Percentiles rank a stretch among this genome's conserved stretches.
Evolutionary conservation across 108 stramenopile genomes (phyloP).

Genomic region (Epipyxis sp.): DNA sequence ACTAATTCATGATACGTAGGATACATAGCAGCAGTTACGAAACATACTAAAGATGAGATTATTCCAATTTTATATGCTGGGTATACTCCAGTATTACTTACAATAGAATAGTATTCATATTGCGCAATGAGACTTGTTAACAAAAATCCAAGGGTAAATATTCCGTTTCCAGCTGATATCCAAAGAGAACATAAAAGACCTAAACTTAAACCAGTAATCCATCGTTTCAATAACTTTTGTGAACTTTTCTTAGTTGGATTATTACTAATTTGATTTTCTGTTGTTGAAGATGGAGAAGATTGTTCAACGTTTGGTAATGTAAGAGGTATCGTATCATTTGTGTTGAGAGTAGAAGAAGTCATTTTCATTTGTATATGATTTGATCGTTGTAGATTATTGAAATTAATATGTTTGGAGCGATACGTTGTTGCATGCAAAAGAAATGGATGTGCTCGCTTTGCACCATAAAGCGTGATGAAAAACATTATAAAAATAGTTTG

Average conservation of each 20-base stretch:
- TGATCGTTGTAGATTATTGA: too few species aligned
- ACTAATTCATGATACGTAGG: slow-evolving; percentile 33
- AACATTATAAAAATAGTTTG: too few species aligned
- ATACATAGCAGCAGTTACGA: slow-evolving; percentile 61
- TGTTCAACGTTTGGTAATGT: too few species aligned
- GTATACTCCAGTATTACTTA: slow-evolving; percentile 80
- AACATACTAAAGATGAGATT: slow-evolving; percentile 74
- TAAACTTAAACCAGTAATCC: slow-evolving; percentile 67
- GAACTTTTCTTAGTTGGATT: neutral
- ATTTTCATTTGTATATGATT: too few species aligned
- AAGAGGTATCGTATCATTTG: too few species aligned
- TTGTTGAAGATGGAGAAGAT: too few species aligned
- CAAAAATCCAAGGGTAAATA: slow-evolving; percentile 80
- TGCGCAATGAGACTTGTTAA: slow-evolving; percentile 72
- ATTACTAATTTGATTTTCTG: too few species aligned
- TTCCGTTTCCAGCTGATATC: slow-evolving; percentile 84
- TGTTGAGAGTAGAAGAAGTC: too few species aligned
- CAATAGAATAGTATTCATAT: slow-evolving; percentile 93
- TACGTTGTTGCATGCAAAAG: too few species aligned
- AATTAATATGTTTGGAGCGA: too few species aligned
- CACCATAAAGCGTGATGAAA: too few species aligned
- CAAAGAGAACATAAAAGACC: slow-evolving; percentile 73
- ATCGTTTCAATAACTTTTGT: slow-evolving; percentile 2
- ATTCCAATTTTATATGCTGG: slow-evolving; percentile 84
- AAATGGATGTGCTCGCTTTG: too few species aligned